Conservation (phyloP, 2,329 filamentous ascomycete species). For the Chaetomium globosum region DNA sequence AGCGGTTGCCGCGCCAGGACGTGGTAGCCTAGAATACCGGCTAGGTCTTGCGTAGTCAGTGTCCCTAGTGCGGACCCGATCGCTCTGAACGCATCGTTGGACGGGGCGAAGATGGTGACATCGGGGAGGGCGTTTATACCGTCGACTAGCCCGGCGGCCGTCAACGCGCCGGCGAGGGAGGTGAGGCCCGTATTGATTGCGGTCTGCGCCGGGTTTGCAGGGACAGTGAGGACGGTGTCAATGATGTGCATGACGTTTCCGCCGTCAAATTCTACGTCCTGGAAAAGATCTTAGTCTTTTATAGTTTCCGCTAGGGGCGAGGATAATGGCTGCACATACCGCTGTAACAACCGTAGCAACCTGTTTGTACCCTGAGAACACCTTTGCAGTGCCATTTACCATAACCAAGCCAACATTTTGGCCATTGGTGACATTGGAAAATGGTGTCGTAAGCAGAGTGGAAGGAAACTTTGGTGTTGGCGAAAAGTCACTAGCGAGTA, state of each 20-base stretch:
- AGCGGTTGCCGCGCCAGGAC: conserved; percentile 53
- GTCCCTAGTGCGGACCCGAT: conserved; percentile 57
- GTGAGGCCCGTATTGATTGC: conserved; percentile 43
- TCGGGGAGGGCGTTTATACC: conserved; percentile 49
- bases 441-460: conserved; percentile 53
- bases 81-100: conserved; percentile 60
- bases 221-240: conserved; percentile 52
- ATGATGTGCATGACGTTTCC: conserved; percentile 59
- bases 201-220: conserved; percentile 36
- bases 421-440: conserved; percentile 61
- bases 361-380: conserved; percentile 34
- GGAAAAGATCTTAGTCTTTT: neutral
- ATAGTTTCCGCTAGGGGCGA: neutral
- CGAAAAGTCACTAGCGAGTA: conserved; percentile 41
- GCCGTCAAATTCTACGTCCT: conserved; percentile 49
- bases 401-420: conserved; percentile 51
- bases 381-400: conserved; percentile 27
- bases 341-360: conserved; percentile 27
- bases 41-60: conserved; percentile 51
- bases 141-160: conserved; percentile 48
- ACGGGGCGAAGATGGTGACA: conserved; percentile 67
- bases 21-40: conserved; percentile 64
- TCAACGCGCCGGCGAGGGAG: conserved; percentile 51
- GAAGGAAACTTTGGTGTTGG: conserved; percentile 44
- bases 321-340: conserved; percentile 11